Evolutionary conservation across 2,329 filamentous ascomycete species (phyloP).

Genomic region (Xylaria sp.): DNA sequence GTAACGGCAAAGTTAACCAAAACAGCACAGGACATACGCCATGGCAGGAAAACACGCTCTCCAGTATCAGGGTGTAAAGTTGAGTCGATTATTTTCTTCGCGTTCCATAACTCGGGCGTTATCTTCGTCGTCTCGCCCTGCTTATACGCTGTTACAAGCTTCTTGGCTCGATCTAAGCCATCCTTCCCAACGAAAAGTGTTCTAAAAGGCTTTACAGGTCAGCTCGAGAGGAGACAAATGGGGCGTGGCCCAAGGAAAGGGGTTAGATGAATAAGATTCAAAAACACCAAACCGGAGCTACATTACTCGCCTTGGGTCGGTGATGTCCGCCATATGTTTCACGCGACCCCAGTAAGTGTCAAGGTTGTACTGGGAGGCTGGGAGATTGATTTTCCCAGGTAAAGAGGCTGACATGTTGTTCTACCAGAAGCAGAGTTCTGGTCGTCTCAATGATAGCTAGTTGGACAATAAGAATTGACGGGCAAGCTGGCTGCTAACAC

Average conservation of each 20-base stretch:
- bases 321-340: slow-evolving; percentile 85
- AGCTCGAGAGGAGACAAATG: not conserved
- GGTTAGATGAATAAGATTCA: not conserved
- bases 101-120: slow-evolving; percentile 90
- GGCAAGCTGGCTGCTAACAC: not conserved
- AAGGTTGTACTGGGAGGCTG: slow-evolving; percentile 90
- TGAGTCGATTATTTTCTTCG: slow-evolving; percentile 97
- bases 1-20: slow-evolving; percentile 94
- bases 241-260: not conserved
- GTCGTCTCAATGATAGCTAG: not conserved
- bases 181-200: slow-evolving; percentile 82
- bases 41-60: slow-evolving; percentile 88
- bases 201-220: slow-evolving; percentile 59
- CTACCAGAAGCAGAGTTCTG: not conserved
- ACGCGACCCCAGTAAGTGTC: slow-evolving; percentile 95
- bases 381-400: slow-evolving; percentile 79
- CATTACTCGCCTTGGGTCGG: slow-evolving; percentile 87
- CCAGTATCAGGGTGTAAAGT: slow-evolving; percentile 98
- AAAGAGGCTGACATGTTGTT: slow-evolving; percentile 70
- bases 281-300: not conserved
- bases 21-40: slow-evolving; percentile 96
- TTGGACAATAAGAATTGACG: not conserved
- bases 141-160: slow-evolving; percentile 85
- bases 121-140: slow-evolving; percentile 80
- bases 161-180: slow-evolving; percentile 87